These are phyloP conservation scores for Pseudomicrostroma phylloplanum DNA, from an alignment of 1,284 basidiomycete genomes.

Conservation along the genomic window DNA sequence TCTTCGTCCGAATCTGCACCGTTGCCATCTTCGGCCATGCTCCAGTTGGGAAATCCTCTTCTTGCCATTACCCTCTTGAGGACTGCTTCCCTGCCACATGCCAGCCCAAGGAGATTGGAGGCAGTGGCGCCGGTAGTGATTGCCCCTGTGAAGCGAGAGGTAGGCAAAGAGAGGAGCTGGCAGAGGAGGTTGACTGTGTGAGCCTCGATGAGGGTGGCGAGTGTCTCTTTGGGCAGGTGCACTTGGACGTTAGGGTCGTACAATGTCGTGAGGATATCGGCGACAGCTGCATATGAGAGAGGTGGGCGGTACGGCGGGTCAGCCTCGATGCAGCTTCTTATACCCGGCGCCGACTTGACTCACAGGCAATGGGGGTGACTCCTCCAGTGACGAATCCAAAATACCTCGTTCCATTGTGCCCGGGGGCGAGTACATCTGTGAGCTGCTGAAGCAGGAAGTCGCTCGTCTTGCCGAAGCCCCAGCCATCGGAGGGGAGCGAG, in stretches of 20 bases:
- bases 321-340: slow-evolving; percentile 29
- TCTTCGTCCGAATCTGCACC: background rate
- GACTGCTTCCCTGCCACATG: slow-evolving; percentile 35
- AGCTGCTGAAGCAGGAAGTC: slow-evolving; percentile 5
- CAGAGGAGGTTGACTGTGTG: slow-evolving; percentile 53
- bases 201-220: slow-evolving; percentile 53
- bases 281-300: background rate
- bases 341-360: slow-evolving; percentile 52
- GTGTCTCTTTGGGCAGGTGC: slow-evolving; percentile 52
- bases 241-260: slow-evolving; percentile 53
- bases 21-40: slow-evolving; percentile 45
- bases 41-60: slow-evolving; percentile 27
- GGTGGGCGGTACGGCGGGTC: slow-evolving; percentile 2
- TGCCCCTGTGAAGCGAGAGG: slow-evolving; percentile 51
- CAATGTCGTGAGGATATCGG: slow-evolving; percentile 11
- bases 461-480: slow-evolving; percentile 8
- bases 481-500: background rate
- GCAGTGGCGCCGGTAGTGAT: slow-evolving; percentile 57
- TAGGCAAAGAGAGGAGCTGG: slow-evolving; percentile 52
- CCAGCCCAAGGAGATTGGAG: slow-evolving; percentile 55
- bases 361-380: slow-evolving; percentile 51
- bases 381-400: slow-evolving; percentile 57
- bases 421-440: background rate
- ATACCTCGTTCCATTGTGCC: slow-evolving; percentile 50
- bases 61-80: slow-evolving; percentile 25